Evolutionary conservation across 495 filamentous ascomycete genomes (phyloP).

Genomic region (Podospora didyma): DNA sequence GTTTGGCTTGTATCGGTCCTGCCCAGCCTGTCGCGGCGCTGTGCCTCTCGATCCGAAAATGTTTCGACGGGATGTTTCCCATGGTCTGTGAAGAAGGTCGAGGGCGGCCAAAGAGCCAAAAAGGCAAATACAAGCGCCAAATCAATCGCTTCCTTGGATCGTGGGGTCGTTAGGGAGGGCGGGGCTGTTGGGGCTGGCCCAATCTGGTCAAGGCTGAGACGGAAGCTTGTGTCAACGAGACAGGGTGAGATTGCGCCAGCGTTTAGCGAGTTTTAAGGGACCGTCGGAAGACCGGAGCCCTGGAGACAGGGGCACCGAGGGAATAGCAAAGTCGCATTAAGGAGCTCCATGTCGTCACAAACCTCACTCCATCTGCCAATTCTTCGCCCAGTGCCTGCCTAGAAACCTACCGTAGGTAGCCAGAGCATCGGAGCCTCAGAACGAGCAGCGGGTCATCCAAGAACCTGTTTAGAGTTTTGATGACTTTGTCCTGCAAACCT

Average conservation of each 20-base stretch:
- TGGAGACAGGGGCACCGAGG: conserved; percentile 23
- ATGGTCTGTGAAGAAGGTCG: too few relatives aligned
- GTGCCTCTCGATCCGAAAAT: conserved; percentile 2
- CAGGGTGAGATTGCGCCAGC: conserved; percentile 34
- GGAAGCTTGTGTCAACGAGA: too few relatives aligned
- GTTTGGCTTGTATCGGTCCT: conserved; percentile 11
- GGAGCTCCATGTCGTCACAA: conserved; percentile 1
- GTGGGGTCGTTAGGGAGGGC: conserved; percentile 5
- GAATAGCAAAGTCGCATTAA: conserved; percentile 17
- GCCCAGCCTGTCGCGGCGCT: background rate
- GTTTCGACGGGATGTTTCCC: conserved; percentile 21
- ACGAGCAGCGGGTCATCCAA: conserved; percentile 1
- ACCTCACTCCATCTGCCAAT: background rate
- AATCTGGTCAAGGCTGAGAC: conserved; percentile 34
- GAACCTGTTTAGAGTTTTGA: conserved; percentile 15
- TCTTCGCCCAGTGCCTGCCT: too few relatives aligned
- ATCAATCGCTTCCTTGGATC: background rate
- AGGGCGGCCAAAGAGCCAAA: background rate
- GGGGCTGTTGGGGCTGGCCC: conserved; percentile 9
- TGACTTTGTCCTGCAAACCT: conserved; percentile 7
- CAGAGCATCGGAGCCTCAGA: background rate
- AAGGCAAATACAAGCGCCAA: background rate
- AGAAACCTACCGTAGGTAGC: too few relatives aligned
- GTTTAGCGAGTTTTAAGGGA: conserved; percentile 37
- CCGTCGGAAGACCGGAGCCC: conserved; percentile 29